Conservation (phyloP, 441 rosid genomes). For the Raphanus hybrid region DNA sequence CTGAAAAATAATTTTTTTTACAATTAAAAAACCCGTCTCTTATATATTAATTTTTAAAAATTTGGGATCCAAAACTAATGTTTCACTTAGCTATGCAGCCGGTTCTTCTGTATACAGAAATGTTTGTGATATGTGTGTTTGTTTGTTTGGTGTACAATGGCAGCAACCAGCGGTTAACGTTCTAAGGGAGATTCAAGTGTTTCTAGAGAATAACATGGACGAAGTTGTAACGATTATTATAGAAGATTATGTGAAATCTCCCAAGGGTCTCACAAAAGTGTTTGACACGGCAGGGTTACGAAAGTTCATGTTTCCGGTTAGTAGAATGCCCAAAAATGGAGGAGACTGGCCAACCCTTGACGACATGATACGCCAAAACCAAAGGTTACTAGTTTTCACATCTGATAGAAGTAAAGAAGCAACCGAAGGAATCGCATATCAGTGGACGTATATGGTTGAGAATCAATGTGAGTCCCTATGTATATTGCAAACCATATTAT, state of each 20-base stretch:
- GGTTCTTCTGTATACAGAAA: not conserved
- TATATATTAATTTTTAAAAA: not conserved
- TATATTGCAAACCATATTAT: not conserved
- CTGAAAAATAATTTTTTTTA: too few relatives aligned
- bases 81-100: not conserved
- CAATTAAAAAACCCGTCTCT: too few relatives aligned
- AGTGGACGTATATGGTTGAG: constrained; percentile 69
- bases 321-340: constrained; percentile 67
- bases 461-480: constrained; percentile 62
- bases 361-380: constrained; percentile 60
- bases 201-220: constrained; percentile 53
- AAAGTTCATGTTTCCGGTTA: constrained; percentile 66
- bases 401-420: constrained; percentile 61
- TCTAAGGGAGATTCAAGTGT: constrained; percentile 56
- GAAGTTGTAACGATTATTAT: constrained; percentile 67
- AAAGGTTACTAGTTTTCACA: constrained; percentile 66
- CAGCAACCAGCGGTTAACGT: constrained; percentile 63
- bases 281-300: constrained; percentile 61
- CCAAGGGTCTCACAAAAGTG: constrained; percentile 58
- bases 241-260: constrained; percentile 71
- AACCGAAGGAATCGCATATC: constrained; percentile 70
- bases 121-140: constrained; percentile 13
- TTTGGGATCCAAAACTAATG: not conserved
- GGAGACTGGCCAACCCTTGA: constrained; percentile 63
- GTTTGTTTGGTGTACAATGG: constrained; percentile 12